Evolutionary conservation across 2,329 filamentous ascomycete genomes (phyloP).

Genomic region (Salinomyces thailandicus): DNA sequence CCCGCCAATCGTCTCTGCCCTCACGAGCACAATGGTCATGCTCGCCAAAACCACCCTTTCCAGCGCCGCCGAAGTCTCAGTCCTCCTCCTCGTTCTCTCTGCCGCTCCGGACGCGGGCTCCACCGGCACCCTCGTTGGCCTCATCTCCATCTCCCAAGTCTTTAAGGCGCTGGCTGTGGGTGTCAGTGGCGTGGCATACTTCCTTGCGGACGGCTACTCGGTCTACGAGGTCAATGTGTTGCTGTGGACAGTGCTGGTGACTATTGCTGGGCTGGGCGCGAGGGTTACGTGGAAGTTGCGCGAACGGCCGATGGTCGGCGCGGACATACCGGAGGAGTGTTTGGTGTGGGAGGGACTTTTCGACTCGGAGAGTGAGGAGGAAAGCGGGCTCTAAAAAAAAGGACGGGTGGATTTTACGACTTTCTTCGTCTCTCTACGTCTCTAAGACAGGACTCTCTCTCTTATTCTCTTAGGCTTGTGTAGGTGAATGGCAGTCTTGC

Average conservation of each 20-base stretch:
- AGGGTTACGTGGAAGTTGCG: conserved; percentile 35
- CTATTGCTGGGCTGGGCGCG: conserved; percentile 33
- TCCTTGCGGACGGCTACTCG: conserved; percentile 34
- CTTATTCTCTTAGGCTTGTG: too few species aligned
- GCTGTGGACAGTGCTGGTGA: conserved; percentile 34
- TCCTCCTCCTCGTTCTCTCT: conserved; percentile 38
- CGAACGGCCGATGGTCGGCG: conserved; percentile 35
- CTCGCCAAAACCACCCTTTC: conserved; percentile 35
- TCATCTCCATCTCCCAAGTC: conserved; percentile 37
- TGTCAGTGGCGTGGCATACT: conserved; percentile 36
- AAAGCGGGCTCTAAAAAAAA: conserved; percentile 13
- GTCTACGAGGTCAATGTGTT: conserved; percentile 35
- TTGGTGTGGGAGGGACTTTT: conserved; percentile 39
- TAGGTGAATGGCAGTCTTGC: too few species aligned
- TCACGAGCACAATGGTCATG: conserved; percentile 31
- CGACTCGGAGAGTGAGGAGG: conserved; percentile 29
- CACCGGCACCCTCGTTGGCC: conserved; percentile 38
- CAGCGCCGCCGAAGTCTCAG: conserved; percentile 32
- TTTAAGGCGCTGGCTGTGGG: conserved; percentile 40
- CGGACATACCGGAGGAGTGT: conserved; percentile 34
- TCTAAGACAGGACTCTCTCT: too few species aligned
- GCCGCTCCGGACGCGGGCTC: conserved; percentile 38
- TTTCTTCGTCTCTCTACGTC: too few species aligned
- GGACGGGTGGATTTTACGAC: too few species aligned
- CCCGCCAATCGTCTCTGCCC: conserved; percentile 24